Percentiles rank a stretch among this genome's conserved stretches.
phyloP scores from a whole-genome alignment of 495 filamentous ascomycete species.

The Lichenothelia convexa region DNA sequence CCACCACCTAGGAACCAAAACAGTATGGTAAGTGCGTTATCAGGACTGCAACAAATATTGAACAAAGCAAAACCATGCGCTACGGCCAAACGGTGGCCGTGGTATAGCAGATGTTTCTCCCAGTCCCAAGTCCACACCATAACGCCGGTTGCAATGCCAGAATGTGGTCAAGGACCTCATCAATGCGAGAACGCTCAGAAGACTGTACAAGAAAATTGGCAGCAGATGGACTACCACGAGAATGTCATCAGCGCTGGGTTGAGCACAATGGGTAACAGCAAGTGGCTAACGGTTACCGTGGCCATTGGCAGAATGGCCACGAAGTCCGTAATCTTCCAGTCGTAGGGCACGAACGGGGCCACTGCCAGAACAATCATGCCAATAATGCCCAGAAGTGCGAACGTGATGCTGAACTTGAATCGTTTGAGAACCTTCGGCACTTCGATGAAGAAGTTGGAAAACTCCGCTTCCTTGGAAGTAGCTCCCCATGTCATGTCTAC shows the following conservation, averaged over 20 bases:
- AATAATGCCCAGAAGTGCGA: conserved; percentile 39
- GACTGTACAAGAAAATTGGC: too few species aligned
- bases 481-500: conserved; percentile 32
- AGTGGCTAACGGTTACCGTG: conserved; percentile 48
- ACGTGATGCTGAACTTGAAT: conserved; percentile 61
- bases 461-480: conserved; percentile 38
- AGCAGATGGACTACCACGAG: conserved; percentile 40
- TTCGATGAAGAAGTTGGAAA: conserved; percentile 65
- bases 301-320: conserved; percentile 69
- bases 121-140: too few species aligned
- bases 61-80: too few species aligned
- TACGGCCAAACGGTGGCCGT: too few species aligned
- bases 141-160: too few species aligned
- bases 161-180: too few species aligned
- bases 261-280: conserved; percentile 51
- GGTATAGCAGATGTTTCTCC: too few species aligned
- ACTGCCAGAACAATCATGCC: conserved; percentile 52
- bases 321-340: conserved; percentile 56
- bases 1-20: too few species aligned
- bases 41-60: too few species aligned
- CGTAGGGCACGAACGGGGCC: conserved; percentile 41
- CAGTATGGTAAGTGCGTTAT: too few species aligned
- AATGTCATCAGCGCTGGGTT: conserved; percentile 73
- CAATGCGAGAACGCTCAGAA: too few species aligned
- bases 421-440: conserved; percentile 55